These are phyloP conservation scores for Amaranthus tricolor DNA, from an alignment of 179 eudicot genomes.

Conservation along the genomic window DNA sequence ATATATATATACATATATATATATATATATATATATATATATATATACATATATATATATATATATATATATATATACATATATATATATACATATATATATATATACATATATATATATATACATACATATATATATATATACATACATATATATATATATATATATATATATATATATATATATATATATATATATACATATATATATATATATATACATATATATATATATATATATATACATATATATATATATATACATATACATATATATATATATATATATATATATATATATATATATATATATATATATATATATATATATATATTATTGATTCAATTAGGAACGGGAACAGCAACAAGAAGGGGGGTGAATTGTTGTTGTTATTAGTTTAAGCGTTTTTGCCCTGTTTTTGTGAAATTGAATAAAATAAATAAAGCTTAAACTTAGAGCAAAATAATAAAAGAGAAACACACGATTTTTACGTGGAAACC, in stretches of 20 bases:
- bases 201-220: slow-evolving; percentile 5
- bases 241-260: background rate
- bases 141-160: background rate
- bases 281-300: background rate
- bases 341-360: too few relatives aligned
- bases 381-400: too few relatives aligned
- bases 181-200: slow-evolving; percentile 5
- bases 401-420: too few relatives aligned
- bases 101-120: background rate
- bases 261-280: background rate
- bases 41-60: slow-evolving; percentile 5
- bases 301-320: background rate
- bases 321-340: slow-evolving; percentile 3
- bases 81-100: slow-evolving; percentile 5
- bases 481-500: too few relatives aligned
- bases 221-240: background rate
- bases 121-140: background rate
- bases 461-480: too few relatives aligned
- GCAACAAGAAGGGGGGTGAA: too few relatives aligned
- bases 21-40: slow-evolving; percentile 5
- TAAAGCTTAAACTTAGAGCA: too few relatives aligned
- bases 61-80: background rate
- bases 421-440: too few relatives aligned
- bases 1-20: slow-evolving; percentile 5
- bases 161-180: background rate